Evolutionary conservation across 768 basidiomycete genomes (phyloP), one percentile per base, ranked within the genome.

Genomic region (Tulasnella sp.): DNA sequence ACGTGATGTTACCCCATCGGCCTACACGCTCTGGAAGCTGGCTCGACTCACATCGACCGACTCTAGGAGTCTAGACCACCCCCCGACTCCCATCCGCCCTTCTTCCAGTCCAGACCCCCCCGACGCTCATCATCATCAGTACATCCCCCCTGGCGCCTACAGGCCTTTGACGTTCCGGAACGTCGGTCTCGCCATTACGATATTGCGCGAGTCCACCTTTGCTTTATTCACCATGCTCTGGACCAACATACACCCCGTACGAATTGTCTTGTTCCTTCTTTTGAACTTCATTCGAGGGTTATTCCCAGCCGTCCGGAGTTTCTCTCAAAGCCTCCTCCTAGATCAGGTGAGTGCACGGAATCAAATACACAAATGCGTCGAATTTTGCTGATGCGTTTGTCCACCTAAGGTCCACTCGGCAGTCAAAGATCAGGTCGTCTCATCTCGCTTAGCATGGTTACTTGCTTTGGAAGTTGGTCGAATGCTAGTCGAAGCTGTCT

Each of bases 281-380:
- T 86, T 94, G 82, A 92, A 94, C 84, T 85, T 94, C 75, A 82
- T 91, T 79, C 89, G 93, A 82, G 94, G 93, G 81, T 86, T 92
- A 80, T 91, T 94, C 83, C 94, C 94, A 46, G 94, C 93, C 14
- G 92, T 93, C 85, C 90, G 93, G 85, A 92, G 93, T 81, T 95
- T 94, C 87, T 94, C 94, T 12, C 94, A 95, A 86, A 93, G 93
- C 77, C 85, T 93, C 84, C 93, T 95, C 82, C 91, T 95, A 81
- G 92, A 95, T 85, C 93, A 95, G 89, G 94, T 92, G 76, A 44
- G 91, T 39, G 18, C 71, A 24, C 73, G 44, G 39, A 27, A 74
- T 38, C 71, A 46, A 44, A 71, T 72, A 10, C 52, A 58, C 48
- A 79, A 80, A 8, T 38, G 72, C 46, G 62, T n/a, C 10, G 62